These are phyloP conservation scores for Quercus suber DNA, from an alignment of 306 rosid genomes.

Conservation along the genomic window DNA sequence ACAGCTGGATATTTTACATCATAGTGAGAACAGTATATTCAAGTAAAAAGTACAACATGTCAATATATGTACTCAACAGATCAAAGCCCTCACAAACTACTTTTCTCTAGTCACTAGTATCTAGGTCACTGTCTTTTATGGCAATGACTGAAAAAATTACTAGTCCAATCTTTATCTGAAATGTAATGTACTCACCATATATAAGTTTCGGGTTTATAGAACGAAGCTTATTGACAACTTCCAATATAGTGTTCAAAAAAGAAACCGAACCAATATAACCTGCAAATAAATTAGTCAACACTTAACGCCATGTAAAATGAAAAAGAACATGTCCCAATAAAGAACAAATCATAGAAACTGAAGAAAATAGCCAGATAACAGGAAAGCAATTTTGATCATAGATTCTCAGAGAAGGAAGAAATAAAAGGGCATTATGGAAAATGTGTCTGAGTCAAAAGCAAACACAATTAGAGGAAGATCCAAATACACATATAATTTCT, in stretches of 20 bases:
- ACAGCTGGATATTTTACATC: background rate
- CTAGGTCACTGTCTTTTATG: background rate
- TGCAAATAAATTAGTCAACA: slow-evolving; percentile 20
- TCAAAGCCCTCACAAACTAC: background rate
- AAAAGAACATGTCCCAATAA: background rate
- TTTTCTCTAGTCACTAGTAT: background rate
- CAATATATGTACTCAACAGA: background rate
- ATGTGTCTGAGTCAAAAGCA: background rate
- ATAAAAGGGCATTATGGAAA: too few species aligned
- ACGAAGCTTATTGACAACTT: slow-evolving; percentile 53
- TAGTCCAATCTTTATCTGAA: background rate
- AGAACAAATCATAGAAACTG: background rate
- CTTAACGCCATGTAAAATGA: slow-evolving; percentile 3
- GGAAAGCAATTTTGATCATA: background rate
- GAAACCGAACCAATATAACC: slow-evolving; percentile 71
- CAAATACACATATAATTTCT: background rate
- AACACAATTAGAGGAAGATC: background rate
- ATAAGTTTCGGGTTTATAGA: slow-evolving; percentile 46
- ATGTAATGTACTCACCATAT: slow-evolving; percentile 40
- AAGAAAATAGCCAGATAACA: background rate
- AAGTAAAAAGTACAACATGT: background rate
- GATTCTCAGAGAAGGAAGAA: background rate
- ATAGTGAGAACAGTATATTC: background rate
- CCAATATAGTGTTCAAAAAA: slow-evolving; percentile 45
- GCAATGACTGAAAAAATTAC: background rate